These are phyloP conservation scores for Boletus patriciae DNA, from an alignment of 768 basidiomycete genomes.

Conservation along the genomic window DNA sequence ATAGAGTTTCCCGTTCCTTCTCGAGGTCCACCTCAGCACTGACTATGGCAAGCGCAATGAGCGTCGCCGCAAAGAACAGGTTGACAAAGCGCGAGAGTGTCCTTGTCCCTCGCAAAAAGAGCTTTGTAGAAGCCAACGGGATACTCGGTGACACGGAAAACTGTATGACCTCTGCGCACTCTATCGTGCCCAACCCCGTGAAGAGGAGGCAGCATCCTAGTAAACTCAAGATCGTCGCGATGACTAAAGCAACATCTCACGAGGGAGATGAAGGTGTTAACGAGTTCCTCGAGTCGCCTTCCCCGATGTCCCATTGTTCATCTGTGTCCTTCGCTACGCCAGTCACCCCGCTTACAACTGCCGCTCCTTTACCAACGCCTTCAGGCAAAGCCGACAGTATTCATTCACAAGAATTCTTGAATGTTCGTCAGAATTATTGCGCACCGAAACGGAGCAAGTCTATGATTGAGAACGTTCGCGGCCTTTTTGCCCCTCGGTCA, in stretches of 20 bases:
- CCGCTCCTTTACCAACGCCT: conserved; percentile 15
- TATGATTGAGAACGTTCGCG: conserved; percentile 62
- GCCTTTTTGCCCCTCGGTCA: conserved; percentile 54
- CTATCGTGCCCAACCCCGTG: conserved; percentile 10
- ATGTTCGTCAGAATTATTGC: conserved; percentile 21
- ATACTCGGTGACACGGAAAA: conserved; percentile 19
- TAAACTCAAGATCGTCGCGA: conserved; percentile 31
- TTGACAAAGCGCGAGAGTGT: conserved; percentile 71
- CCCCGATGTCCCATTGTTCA: conserved; percentile 42
- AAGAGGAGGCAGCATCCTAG: conserved; percentile 27
- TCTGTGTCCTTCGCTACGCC: conserved; percentile 32
- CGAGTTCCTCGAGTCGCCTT: conserved; percentile 34
- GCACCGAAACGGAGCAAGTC: conserved; percentile 48
- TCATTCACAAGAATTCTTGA: conserved; percentile 31
- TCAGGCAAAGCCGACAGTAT: conserved; percentile 12
- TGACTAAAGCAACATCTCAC: conserved; percentile 17
- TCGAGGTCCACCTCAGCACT: conserved; percentile 59
- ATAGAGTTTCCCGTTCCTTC: conserved; percentile 46
- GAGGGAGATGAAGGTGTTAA: conserved; percentile 27
- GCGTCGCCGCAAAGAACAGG: conserved; percentile 52
- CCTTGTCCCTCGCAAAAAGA: conserved; percentile 59
- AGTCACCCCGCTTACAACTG: conserved; percentile 21
- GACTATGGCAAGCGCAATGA: conserved; percentile 57
- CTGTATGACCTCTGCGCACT: background rate
- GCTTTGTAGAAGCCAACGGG: conserved; percentile 38